These are phyloP conservation scores for Ilex paraguariensis DNA, from an alignment of 305 asterid species.

Conservation along the genomic window DNA sequence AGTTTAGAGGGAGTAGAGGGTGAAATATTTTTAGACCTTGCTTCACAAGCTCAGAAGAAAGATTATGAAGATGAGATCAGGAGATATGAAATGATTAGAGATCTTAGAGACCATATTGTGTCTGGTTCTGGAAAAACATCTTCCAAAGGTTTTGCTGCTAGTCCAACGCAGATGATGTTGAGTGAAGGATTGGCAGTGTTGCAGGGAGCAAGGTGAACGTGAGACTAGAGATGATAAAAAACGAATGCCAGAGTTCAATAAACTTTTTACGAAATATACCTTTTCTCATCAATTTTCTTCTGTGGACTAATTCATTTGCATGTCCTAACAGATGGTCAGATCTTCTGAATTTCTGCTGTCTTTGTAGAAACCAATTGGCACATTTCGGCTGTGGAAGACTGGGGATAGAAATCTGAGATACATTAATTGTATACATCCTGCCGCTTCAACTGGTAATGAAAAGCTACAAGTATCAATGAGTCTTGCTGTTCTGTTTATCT, in stretches of 20 bases:
- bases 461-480: slow-evolving; percentile 1
- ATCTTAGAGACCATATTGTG: slow-evolving; percentile 77
- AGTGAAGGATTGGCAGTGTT: slow-evolving; percentile 37
- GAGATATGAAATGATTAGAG: slow-evolving; percentile 80
- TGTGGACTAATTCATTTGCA: slow-evolving; percentile 13
- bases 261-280: neutral
- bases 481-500: neutral
- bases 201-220: slow-evolving; percentile 24
- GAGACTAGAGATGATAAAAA: neutral
- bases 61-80: slow-evolving; percentile 68
- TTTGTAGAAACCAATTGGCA: slow-evolving; percentile 4
- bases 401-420: slow-evolving; percentile 33
- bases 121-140: slow-evolving; percentile 51
- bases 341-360: slow-evolving; percentile 10
- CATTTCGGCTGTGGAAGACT: slow-evolving; percentile 17
- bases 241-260: neutral
- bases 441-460: slow-evolving; percentile 18
- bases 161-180: slow-evolving; percentile 35
- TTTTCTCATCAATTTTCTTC: neutral
- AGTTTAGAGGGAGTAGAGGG: slow-evolving; percentile 27
- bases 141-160: slow-evolving; percentile 37
- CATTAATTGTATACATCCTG: slow-evolving; percentile 41
- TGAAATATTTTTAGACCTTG: slow-evolving; percentile 39
- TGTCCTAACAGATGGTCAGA: slow-evolving; percentile 8
- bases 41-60: slow-evolving; percentile 45